Conservation (phyloP, 2,329 filamentous ascomycete genomes). For the Chaetoscypha palmicola region DNA sequence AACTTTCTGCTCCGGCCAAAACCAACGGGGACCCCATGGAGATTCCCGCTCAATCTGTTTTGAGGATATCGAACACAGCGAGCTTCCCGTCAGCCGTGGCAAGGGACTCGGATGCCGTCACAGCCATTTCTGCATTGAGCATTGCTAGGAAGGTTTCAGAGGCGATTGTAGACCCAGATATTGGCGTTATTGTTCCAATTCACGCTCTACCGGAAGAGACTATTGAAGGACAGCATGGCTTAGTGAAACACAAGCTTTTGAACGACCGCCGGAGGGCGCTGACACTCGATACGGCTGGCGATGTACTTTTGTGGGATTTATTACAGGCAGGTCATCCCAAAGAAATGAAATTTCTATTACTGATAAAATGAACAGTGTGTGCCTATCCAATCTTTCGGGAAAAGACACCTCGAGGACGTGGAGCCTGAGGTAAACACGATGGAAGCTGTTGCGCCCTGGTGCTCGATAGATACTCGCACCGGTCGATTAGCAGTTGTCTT, state of each 20-base stretch:
- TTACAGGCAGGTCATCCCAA: conserved; percentile 65
- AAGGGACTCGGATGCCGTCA: conserved; percentile 49
- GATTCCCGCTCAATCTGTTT: conserved; percentile 69
- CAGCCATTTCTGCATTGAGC: conserved; percentile 41
- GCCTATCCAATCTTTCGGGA: conserved; percentile 86
- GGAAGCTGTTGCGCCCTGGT: conserved; percentile 92
- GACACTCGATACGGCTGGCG: conserved; percentile 89
- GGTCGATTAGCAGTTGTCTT: conserved; percentile 85
- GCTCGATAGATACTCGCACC: conserved; percentile 86
- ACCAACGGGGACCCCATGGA: conserved; percentile 40
- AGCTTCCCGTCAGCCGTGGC: conserved; percentile 55
- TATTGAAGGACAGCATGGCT: conserved; percentile 89
- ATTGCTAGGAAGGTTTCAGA: conserved; percentile 51
- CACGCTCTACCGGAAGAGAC: conserved; percentile 66
- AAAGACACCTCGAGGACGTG: conserved; percentile 88
- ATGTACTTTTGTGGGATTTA: conserved; percentile 92
- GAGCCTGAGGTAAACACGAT: conserved; percentile 77
- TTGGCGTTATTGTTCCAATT: conserved; percentile 52
- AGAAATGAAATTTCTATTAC: too few relatives aligned
- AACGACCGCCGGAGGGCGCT: conserved; percentile 86
- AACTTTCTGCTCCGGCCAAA: conserved; percentile 31
- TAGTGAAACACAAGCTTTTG: conserved; percentile 87
- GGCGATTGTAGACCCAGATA: conserved; percentile 42
- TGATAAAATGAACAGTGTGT: conserved; percentile 59
- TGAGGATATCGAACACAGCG: conserved; percentile 79